Conservation (phyloP, 352 stramenopile genomes). For the Phytophthora pini region DNA sequence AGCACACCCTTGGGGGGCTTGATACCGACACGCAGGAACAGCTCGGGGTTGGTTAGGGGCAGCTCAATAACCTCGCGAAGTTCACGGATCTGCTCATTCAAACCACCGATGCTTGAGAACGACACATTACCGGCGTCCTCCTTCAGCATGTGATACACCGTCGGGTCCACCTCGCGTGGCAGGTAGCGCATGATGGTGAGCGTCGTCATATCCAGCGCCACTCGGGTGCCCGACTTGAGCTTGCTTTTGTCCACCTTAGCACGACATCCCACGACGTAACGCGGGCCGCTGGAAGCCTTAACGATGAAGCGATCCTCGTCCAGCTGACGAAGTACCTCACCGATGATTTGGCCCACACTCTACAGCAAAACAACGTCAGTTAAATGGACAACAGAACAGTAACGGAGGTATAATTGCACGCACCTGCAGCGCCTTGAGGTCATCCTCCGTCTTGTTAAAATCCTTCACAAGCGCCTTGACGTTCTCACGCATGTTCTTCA, state of each 20-base stretch:
- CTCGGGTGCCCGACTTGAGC: slow-evolving; percentile 97
- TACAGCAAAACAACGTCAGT: slow-evolving; percentile 55
- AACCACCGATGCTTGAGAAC: slow-evolving; percentile 98
- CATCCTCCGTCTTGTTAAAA: slow-evolving; percentile 99
- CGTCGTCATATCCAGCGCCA: slow-evolving; percentile 99
- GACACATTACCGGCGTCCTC: slow-evolving; percentile 97
- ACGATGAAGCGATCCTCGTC: slow-evolving; percentile 99
- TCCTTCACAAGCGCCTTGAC: slow-evolving; percentile 95
- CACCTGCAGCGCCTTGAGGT: slow-evolving; percentile 95
- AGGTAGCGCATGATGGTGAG: slow-evolving; percentile 99
- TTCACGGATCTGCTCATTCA: slow-evolving; percentile 99
- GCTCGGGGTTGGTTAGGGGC: slow-evolving; percentile 98
- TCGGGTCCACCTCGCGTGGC: slow-evolving; percentile 98
- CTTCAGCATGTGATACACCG: slow-evolving; percentile 99
- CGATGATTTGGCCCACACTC: slow-evolving; percentile 99
- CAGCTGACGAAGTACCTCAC: slow-evolving; percentile 98
- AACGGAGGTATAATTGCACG: not conserved
- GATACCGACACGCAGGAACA: slow-evolving; percentile 98
- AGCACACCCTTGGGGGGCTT: slow-evolving; percentile 98
- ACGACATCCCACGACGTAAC: slow-evolving; percentile 98
- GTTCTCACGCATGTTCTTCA: slow-evolving; percentile 98
- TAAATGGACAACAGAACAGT: not conserved
- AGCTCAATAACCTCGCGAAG: slow-evolving; percentile 98
- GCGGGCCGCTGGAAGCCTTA: slow-evolving; percentile 97
- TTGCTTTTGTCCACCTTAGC: slow-evolving; percentile 95